These are phyloP conservation scores for Penicillium argentinense DNA, from an alignment of 495 filamentous ascomycete species.

Conservation along the genomic window DNA sequence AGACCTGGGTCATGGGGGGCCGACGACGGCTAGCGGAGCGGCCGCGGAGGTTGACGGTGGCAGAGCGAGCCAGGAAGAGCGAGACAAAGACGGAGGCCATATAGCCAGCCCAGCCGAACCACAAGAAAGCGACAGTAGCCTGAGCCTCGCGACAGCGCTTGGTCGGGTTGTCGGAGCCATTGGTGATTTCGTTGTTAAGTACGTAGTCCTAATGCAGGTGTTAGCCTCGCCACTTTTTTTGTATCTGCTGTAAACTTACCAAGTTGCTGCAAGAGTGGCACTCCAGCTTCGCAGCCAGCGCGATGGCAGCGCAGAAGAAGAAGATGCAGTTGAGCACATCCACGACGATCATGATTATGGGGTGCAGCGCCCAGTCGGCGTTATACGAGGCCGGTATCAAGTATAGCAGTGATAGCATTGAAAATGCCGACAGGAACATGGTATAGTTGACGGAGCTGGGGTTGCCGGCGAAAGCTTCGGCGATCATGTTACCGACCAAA, in stretches of 20 bases:
- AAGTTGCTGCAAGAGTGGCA: constrained; percentile 61
- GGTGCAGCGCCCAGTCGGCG: constrained; percentile 47
- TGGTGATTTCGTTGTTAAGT: constrained; percentile 56
- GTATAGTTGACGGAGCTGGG: constrained; percentile 58
- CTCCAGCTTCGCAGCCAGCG: constrained; percentile 59
- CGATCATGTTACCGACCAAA: constrained; percentile 68
- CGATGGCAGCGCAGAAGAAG: constrained; percentile 64
- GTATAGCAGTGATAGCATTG: constrained; percentile 63
- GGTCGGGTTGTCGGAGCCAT: constrained; percentile 50
- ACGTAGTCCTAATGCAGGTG: constrained; percentile 41
- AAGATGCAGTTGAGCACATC: constrained; percentile 64
- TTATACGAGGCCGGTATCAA: constrained; percentile 55
- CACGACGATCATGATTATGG: constrained; percentile 54
- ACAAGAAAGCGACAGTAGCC: constrained; percentile 67
- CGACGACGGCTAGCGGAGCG: constrained; percentile 45
- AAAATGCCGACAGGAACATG: constrained; percentile 66
- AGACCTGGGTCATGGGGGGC: constrained; percentile 66
- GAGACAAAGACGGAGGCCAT: constrained; percentile 54
- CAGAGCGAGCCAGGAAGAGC: constrained; percentile 38
- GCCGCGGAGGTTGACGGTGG: constrained; percentile 42
- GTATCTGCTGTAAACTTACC: constrained; percentile 41
- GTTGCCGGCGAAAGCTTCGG: constrained; percentile 53
- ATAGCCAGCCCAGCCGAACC: constrained; percentile 67
- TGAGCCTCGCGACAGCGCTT: constrained; percentile 71
- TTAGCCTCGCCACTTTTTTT: neutral